Conservation (phyloP, 768 basidiomycete species). For the Amyloporia xantha region DNA sequence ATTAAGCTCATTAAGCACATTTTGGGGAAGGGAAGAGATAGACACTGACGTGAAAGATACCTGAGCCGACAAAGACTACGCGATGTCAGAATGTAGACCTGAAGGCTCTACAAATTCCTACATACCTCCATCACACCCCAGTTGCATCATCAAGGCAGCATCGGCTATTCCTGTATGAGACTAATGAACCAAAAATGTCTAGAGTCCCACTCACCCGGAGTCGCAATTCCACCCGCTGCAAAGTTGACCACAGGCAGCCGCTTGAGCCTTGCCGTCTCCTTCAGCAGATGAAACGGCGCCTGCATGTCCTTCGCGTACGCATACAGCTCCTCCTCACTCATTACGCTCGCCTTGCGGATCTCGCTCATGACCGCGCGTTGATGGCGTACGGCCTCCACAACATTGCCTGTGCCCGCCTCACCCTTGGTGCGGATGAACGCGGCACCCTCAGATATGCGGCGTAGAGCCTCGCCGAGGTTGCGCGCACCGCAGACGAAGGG, state of each 20-base stretch:
- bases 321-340: constrained; percentile 95
- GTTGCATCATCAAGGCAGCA: constrained; percentile 98
- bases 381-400: constrained; percentile 93
- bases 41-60: constrained; percentile 79
- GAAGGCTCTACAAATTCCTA: background rate
- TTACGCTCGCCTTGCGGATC: constrained; percentile 77
- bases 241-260: constrained; percentile 95
- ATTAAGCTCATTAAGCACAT: background rate
- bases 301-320: constrained; percentile 86
- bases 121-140: constrained; percentile 93
- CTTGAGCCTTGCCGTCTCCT: constrained; percentile 92
- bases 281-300: constrained; percentile 91
- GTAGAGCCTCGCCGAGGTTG: constrained; percentile 91
- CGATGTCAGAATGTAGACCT: constrained; percentile 4
- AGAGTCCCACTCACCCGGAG: constrained; percentile 52
- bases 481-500: constrained; percentile 96
- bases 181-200: constrained; percentile 8
- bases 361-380: constrained; percentile 76
- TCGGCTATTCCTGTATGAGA: constrained; percentile 48
- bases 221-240: constrained; percentile 90
- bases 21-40: background rate
- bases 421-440: constrained; percentile 99
- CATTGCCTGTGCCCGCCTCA: constrained; percentile 84
- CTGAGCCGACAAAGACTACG: constrained; percentile 93
- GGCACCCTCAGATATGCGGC: constrained; percentile 95